These are phyloP conservation scores for Exophiala lecanii-corni DNA, from an alignment of 2,329 filamentous ascomycete genomes.

Conservation along the genomic window DNA sequence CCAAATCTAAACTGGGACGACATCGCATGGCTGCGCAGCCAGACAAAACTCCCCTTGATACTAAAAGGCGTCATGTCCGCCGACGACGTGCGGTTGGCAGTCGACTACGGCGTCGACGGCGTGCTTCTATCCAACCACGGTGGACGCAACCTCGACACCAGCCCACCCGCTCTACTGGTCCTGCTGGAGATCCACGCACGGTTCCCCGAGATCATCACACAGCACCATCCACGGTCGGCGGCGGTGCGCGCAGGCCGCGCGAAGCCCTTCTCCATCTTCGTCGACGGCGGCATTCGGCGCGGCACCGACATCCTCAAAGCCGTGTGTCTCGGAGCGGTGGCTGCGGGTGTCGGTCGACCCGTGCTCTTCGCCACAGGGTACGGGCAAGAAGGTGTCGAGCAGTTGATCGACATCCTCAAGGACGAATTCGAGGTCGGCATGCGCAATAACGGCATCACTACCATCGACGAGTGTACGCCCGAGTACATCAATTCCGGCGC, in stretches of 20 bases:
- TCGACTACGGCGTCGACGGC: constrained; percentile 49
- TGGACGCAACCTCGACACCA: constrained; percentile 53
- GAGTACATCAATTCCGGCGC: constrained; percentile 46
- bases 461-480: constrained; percentile 40
- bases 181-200: constrained; percentile 49
- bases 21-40: constrained; percentile 48
- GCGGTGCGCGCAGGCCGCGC: constrained; percentile 19
- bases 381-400: constrained; percentile 51
- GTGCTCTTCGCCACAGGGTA: constrained; percentile 52
- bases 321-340: constrained; percentile 49
- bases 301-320: constrained; percentile 54
- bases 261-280: constrained; percentile 43
- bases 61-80: constrained; percentile 56
- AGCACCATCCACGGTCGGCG: constrained; percentile 26
- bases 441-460: constrained; percentile 45
- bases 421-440: constrained; percentile 48
- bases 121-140: constrained; percentile 58
- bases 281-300: constrained; percentile 47
- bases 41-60: constrained; percentile 49
- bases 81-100: constrained; percentile 52
- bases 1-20: constrained; percentile 51
- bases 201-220: constrained; percentile 48
- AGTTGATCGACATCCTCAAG: constrained; percentile 48
- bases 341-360: constrained; percentile 51
- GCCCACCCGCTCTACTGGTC: constrained; percentile 47